Evolutionary conservation across 2,329 filamentous ascomycete species (phyloP), one percentile per base, ranked within the genome.

Genomic region (Penicillium rolfsii): DNA sequence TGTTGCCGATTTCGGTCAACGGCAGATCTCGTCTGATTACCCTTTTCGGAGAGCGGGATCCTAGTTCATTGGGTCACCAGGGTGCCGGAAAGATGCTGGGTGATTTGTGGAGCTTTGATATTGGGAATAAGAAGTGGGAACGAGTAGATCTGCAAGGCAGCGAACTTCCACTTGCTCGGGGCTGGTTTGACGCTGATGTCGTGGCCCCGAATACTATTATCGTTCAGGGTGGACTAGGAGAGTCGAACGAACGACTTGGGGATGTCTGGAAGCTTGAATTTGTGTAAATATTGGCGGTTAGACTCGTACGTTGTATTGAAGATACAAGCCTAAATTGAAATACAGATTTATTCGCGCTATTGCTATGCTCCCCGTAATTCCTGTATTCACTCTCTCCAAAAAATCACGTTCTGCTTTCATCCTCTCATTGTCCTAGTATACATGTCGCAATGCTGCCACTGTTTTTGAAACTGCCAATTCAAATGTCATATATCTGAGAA

Each of bases 81-180:
- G 84, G 83, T 0, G 83, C 83, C 0, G 83, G 84, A 0, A 85
- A 84, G 71, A 85, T 86, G 83, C 62, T 85, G 48, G 67, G 68
- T 2, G 82, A 86, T 69, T 76, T 80, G 0, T 86, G 83, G 83
- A 71, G 76, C 0, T 85, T 77, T 63, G 74, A 79, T 52, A 59
- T 81, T 16, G 62, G 67, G 22, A 61, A 52, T 1, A 55, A 70
- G 43, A 67, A 28, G 11, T 82, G 80, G 80, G 57, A 53, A 4
- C 61, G 73, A 35, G 70, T 80, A 1, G 55, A 67, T 3, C 56
- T 62, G 2, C 41, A 66, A 8, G 70, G 66, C 0, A 62, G 68
- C 2, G 63, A 70, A 6, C 22, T 28, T 9, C 83, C 83, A 7
- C 67, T 69, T 11, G 71, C 79, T 2, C 73, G 83, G 45, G 83